phyloP scores from a whole-genome alignment of 257 asterid genomes.

The Solanum peruvianum region DNA sequence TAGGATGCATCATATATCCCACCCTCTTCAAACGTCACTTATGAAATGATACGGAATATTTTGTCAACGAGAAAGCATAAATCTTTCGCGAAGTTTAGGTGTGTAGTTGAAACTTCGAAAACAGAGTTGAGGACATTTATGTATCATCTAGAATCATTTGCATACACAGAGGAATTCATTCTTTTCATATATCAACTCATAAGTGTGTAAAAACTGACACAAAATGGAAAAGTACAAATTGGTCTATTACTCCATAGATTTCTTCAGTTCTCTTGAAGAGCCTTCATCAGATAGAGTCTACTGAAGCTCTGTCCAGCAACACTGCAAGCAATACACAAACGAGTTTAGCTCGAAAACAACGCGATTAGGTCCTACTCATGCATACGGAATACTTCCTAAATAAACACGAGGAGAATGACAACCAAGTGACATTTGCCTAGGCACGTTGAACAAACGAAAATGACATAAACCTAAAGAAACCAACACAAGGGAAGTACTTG shows the following conservation, averaged over 20 bases:
- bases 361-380: background rate
- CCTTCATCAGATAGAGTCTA: conserved; percentile 73
- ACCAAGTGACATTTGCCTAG: background rate
- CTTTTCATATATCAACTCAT: background rate
- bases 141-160: background rate
- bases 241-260: background rate
- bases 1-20: rapidly evolving
- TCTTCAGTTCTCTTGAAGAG: conserved; percentile 48
- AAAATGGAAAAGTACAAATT: background rate
- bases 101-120: too few species aligned
- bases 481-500: background rate
- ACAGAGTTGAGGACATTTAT: too few species aligned
- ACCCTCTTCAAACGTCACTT: background rate
- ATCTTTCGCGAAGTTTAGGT: too few species aligned
- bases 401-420: background rate
- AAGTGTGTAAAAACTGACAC: background rate
- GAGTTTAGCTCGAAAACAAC: background rate
- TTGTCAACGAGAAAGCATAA: background rate
- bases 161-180: background rate
- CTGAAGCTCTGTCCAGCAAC: conserved; percentile 94
- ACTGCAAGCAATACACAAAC: conserved; percentile 20
- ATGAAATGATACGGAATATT: background rate
- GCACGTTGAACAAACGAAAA: background rate
- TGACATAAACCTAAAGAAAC: background rate
- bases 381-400: background rate